phyloP scores from a whole-genome alignment of 106 monocot genomes.

The Dioscorea zingiberensis region DNA sequence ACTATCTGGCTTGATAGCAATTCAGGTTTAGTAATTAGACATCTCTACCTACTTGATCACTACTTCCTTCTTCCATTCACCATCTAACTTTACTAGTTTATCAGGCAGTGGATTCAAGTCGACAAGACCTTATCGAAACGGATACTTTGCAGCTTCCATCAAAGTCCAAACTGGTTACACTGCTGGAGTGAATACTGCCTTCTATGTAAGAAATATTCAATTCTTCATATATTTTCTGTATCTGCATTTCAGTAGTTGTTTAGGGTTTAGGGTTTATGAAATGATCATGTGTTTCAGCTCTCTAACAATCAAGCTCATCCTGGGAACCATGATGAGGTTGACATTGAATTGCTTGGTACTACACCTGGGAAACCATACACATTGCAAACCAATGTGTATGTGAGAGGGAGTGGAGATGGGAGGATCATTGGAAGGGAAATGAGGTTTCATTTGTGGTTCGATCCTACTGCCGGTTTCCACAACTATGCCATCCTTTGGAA shows the following conservation, averaged over 20 bases:
- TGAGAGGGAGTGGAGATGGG: slow-evolving; percentile 70
- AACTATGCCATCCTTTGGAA: slow-evolving; percentile 80
- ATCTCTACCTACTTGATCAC: not conserved
- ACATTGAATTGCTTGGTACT: slow-evolving; percentile 70
- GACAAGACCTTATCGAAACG: slow-evolving; percentile 18
- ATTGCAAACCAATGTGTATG: slow-evolving; percentile 68
- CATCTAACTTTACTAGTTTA: not conserved
- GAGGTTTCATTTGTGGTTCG: slow-evolving; percentile 90
- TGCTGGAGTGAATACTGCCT: slow-evolving; percentile 48
- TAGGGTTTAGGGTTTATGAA: not conserved
- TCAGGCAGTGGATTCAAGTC: slow-evolving; percentile 58
- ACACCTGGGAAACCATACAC: slow-evolving; percentile 58
- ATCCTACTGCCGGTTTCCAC: slow-evolving; percentile 73
- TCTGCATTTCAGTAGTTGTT: no score
- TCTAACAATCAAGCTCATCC: slow-evolving; percentile 69
- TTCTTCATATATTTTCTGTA: no score
- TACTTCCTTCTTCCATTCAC: not conserved
- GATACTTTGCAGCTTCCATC: slow-evolving; percentile 47
- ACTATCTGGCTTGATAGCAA: slow-evolving; percentile 59
- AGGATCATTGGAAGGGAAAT: slow-evolving; percentile 76
- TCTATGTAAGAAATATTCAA: slow-evolving; percentile 54
- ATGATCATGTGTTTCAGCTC: slow-evolving; percentile 15
- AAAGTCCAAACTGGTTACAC: slow-evolving; percentile 52
- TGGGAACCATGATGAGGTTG: slow-evolving; percentile 67
- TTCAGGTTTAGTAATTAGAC: slow-evolving; percentile 27